Evolutionary conservation across 306 rosid species (phyloP).

Genomic region (Hippophae tibetana): DNA sequence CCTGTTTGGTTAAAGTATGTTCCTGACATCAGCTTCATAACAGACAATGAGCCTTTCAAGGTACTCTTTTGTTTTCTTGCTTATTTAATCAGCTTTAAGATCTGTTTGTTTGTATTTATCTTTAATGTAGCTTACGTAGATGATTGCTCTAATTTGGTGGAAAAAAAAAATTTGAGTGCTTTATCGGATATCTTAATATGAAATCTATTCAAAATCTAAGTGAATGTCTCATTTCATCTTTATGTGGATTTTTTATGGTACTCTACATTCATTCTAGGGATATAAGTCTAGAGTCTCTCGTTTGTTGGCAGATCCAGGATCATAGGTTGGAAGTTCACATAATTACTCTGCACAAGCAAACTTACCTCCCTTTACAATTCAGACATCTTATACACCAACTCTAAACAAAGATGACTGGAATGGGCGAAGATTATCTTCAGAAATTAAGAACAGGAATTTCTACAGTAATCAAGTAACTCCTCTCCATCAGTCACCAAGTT

Average conservation of each 20-base stretch:
- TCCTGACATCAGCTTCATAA: too few relatives aligned
- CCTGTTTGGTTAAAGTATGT: too few relatives aligned
- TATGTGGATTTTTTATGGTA: background rate
- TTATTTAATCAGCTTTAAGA: too few relatives aligned
- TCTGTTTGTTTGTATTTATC: too few relatives aligned
- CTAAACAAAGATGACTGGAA: conserved; percentile 26
- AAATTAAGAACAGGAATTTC: too few relatives aligned
- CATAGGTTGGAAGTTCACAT: conserved; percentile 37
- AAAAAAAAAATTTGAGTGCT: too few relatives aligned
- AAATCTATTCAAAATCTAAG: background rate
- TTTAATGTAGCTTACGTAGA: too few relatives aligned
- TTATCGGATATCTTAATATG: background rate
- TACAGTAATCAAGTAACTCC: too few relatives aligned
- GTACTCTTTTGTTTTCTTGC: too few relatives aligned
- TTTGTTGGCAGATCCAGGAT: conserved; percentile 20
- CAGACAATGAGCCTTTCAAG: too few relatives aligned
- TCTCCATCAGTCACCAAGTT: conserved; percentile 18
- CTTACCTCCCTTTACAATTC: conserved; percentile 27
- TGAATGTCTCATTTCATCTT: background rate
- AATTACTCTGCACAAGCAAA: conserved; percentile 26
- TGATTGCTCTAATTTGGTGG: too few relatives aligned
- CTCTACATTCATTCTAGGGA: conserved; percentile 34
- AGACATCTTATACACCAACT: conserved; percentile 33
- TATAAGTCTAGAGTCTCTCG: conserved; percentile 22
- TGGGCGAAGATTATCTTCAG: too few relatives aligned